Evolutionary conservation across 805 yeast species (phyloP), one percentile per base, ranked within the genome.

Genomic region (Torulaspora indica): DNA sequence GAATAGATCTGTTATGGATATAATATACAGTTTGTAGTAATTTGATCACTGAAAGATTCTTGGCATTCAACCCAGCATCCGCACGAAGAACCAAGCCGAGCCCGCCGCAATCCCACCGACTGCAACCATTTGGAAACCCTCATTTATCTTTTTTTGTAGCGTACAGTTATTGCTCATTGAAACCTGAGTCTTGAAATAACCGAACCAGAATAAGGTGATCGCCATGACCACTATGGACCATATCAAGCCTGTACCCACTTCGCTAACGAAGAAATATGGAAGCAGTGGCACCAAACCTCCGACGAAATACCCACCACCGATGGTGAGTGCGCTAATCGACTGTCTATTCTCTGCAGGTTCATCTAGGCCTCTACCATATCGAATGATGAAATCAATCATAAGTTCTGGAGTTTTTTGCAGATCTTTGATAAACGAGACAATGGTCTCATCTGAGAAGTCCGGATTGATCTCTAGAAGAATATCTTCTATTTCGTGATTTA

Each of bases 31-130:
- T 29, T 29, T 13, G 38, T 30, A 15, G 34, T 12, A 7, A 14
- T 10, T 15, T 15, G 33, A 30, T 32, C 27, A 18, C 14, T 10
- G n/a, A n/a, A 17, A 25, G 13, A 27, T 33, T 33, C 17, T n/a
- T 22, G 12, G 15, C 12, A 13, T 15, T 47, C 48, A 56, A 38
- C 58, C 96, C 48, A 91, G 80, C 51, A 82, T 64, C 62, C 81
- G 83, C 27, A 91, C 98, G 61, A 90, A 77, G 35, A 78, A 79
- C 95, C 96, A 91, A 8, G 98, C 98, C 18, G 95, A 85, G 4
- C 96, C 95, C 4, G 98, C 98, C 17, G 98, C 98, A 25, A 85
- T 70, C n/a, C 97, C 95, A 31, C 98, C 98, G 40, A 87, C 90
- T n/a, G 83, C 67, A 42, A 88, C 81, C 98, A 93, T 91, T 68